A percentile compares a stretch with the other conserved stretches of the same genome.
phyloP scores from a whole-genome alignment of 768 basidiomycete genomes.

The Lentinula sp. region DNA sequence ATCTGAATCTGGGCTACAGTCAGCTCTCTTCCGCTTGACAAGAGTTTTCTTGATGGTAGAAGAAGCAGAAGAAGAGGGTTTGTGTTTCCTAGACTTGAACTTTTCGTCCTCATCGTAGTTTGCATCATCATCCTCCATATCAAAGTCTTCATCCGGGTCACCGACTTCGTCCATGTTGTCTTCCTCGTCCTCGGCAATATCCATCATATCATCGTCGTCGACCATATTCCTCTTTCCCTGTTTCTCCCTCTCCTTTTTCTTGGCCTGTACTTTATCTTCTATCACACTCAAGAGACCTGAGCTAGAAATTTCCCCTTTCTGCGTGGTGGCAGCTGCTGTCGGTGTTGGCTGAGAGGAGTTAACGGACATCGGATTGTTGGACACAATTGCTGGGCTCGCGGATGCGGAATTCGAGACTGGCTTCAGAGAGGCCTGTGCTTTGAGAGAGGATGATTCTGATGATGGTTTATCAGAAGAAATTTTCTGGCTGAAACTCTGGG shows the following conservation, averaged over 20 bases:
- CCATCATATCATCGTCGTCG: conserved; percentile 4
- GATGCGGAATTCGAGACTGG: neutral
- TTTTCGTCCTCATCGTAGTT: conserved; percentile 26
- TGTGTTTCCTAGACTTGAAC: neutral
- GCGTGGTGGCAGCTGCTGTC: neutral
- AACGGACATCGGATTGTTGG: neutral
- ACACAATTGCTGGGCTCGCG: neutral
- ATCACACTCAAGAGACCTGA: neutral
- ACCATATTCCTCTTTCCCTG: neutral
- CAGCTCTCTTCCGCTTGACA: neutral
- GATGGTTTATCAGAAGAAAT: neutral
- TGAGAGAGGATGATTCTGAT: neutral
- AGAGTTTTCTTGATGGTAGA: neutral
- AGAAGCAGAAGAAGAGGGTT: neutral
- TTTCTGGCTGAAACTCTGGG: neutral
- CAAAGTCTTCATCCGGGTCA: neutral
- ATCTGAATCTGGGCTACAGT: neutral
- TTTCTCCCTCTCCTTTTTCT: neutral
- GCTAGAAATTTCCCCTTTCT: neutral
- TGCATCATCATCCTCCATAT: neutral
- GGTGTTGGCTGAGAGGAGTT: neutral
- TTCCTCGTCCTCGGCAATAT: neutral
- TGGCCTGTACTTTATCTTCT: neutral
- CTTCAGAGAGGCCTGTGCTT: neutral
- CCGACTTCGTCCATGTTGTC: conserved; percentile 21